Base-by-base conservation (phyloP, 1,139 yeast species). In the Kluyveromyces sp. region DNA sequence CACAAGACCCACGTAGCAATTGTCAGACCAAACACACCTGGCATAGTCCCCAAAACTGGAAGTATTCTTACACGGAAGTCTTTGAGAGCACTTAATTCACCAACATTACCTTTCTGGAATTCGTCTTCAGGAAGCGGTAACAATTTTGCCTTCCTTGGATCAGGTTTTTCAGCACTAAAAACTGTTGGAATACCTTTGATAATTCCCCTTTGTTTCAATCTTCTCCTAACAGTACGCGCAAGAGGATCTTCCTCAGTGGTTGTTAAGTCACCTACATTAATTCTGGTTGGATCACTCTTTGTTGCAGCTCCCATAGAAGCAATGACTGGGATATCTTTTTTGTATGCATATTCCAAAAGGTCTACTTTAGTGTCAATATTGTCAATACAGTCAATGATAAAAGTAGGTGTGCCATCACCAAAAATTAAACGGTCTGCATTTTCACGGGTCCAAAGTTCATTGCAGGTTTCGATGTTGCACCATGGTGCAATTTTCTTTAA, bases 261-360 rank as follows among this genome's bases (percentile, higher is more conserved):
- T 33, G 87, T 81, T 30, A 88, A 75, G 59, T 86, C 94, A 15
- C 89, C 90, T 39, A 85, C 73, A 66, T 85, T 75, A 64, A 90
- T 74, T 67, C 97, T 65, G 54, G 96, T 75, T 53, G 96, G 82
- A 68, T 94, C 83, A 61, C 95, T 72, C 70, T 90, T 82, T 58
- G 96, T 84, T 5, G 96, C 96, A 1, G 98, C 97, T 27, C 98
- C 98, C 78, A 95, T 95, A 0, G 96, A 86, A 2, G 95, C 82
- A 41, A 92, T 77, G 30, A 88, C 83, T 21, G 77, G 77, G 37
- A 90, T 64, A 1, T 72, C 65, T 41, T 78, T 70, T 28, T 73
- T 72, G 61, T 81, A 70, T 56, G 95, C 84, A 66, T 75, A 89
- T 34, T 83, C 81, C 53, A 92, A 70, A 47, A 92, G 71, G 59